Percentiles rank a stretch among this genome's conserved stretches.
Evolutionary conservation across 2,329 filamentous ascomycete species (phyloP).

Genomic region (Coniosporium uncinatum): DNA sequence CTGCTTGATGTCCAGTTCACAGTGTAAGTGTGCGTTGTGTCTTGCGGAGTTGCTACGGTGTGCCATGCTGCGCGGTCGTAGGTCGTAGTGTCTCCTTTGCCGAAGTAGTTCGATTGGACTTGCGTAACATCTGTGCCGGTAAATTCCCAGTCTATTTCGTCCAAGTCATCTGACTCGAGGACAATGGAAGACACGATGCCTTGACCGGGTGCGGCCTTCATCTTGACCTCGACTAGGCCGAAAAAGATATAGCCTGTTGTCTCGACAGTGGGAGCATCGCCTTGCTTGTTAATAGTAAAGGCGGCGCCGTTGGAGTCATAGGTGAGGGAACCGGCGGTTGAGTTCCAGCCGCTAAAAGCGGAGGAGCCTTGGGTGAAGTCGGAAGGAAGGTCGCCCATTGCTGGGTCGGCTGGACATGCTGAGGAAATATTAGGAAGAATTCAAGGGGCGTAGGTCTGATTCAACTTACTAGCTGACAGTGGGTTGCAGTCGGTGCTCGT

Average conservation of each 20-base stretch:
- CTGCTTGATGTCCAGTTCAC: conserved; percentile 62
- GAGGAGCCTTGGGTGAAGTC: not conserved
- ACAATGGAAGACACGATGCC: conserved; percentile 10
- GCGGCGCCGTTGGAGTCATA: conserved; percentile 57
- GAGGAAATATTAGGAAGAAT: not conserved
- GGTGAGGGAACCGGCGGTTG: conserved; percentile 56
- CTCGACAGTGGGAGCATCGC: conserved; percentile 53
- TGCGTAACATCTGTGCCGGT: conserved; percentile 27
- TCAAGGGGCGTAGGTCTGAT: not conserved
- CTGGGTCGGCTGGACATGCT: not conserved
- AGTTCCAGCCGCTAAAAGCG: conserved; percentile 58
- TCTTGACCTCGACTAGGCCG: conserved; percentile 11
- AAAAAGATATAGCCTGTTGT: conserved; percentile 14
- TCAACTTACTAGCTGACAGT: not conserved
- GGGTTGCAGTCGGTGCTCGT: conserved; percentile 2
- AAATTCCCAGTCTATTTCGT: conserved; percentile 26
- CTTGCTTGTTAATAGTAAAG: conserved; percentile 62
- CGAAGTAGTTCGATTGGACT: conserved; percentile 47
- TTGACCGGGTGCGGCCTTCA: conserved; percentile 11
- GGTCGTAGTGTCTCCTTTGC: conserved; percentile 46
- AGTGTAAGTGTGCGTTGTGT: conserved; percentile 31
- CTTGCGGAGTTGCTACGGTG: conserved; percentile 20
- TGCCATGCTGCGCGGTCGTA: conserved; percentile 38
- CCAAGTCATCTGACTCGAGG: conserved; percentile 9
- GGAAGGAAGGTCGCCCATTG: not conserved